Evolutionary conservation across 371 early-diverging fungal species (phyloP), one percentile per base, ranked within the genome.

Genomic region (Saksenaea vasiformis): DNA sequence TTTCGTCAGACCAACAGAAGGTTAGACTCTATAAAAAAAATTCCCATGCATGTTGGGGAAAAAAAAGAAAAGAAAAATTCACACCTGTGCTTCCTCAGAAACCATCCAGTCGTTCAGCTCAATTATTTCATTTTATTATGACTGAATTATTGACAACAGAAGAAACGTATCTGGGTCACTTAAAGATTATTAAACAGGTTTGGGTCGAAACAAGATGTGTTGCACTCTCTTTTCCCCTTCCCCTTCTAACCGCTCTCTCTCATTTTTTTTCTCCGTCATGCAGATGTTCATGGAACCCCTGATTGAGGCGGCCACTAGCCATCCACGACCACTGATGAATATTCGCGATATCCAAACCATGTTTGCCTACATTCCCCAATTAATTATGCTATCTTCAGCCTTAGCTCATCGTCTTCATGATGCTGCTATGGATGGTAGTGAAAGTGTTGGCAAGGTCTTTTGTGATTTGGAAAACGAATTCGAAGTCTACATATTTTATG

Each of bases 231-330:
- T n/a, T n/a, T n/a, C n/a, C n/a, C n/a, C n/a, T n/a, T n/a, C n/a
- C 37, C 28, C 39, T 60, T 65, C 35, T 35, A 58, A 60, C 13
- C 51, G n/a, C n/a, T n/a, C n/a, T n/a, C n/a, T n/a, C n/a, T n/a
- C n/a, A n/a, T n/a, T n/a, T n/a, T 8, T 24, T 39, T 36, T 56
- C 22, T 22, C 43, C 26, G 28, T 55, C 58, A 36, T 39, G 22
- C 44, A 83, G 83, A 66, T 70, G 57, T 79, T 83, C 58, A 83
- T 83, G 78, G 78, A 83, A 65, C 83, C 83, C 43, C 56, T 78
- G 27, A 54, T 70, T 14, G 66, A 75, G 39, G 79, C 80, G 4
- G 72, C 79, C 8, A 71, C 70, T 56, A 37, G 64, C 34, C 69
- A 74, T 26, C 66, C 74, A 4, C 56, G 70, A 28, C 82, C 79